Evolutionary conservation across 371 early-diverging fungal species (phyloP).

Genomic region (Mortierella sp.): DNA sequence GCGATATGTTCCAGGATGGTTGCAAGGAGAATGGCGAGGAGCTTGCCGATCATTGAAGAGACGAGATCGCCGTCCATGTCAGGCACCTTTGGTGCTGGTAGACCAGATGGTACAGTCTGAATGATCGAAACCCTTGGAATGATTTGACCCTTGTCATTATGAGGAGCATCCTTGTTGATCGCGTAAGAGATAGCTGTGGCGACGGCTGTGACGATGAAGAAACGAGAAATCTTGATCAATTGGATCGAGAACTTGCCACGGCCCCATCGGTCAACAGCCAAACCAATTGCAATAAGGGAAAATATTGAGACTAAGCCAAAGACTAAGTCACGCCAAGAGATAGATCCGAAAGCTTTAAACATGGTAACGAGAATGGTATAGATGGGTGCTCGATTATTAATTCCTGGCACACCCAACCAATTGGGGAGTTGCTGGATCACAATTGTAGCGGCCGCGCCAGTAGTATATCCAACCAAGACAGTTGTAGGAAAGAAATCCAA

Average conservation of each 20-base stretch:
- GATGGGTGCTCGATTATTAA: constrained; percentile 71
- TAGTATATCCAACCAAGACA: constrained; percentile 81
- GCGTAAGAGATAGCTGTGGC: constrained; percentile 79
- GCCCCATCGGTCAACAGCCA: constrained; percentile 55
- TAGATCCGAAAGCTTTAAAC: constrained; percentile 57
- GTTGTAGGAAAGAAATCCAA: constrained; percentile 87
- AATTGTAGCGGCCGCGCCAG: constrained; percentile 84
- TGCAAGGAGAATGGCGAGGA: constrained; percentile 77
- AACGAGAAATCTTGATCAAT: constrained; percentile 71
- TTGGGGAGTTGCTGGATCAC: constrained; percentile 84
- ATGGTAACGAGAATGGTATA: constrained; percentile 72
- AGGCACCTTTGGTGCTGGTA: constrained; percentile 62
- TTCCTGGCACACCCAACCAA: constrained; percentile 77
- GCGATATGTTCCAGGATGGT: constrained; percentile 90
- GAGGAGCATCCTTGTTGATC: constrained; percentile 61
- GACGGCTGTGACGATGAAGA: constrained; percentile 78
- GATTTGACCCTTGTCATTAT: constrained; percentile 30
- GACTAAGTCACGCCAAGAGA: constrained; percentile 68
- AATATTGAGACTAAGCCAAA: constrained; percentile 70
- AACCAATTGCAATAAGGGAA: constrained; percentile 59
- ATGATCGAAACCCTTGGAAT: constrained; percentile 64
- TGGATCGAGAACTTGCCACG: constrained; percentile 57
- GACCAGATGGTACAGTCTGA: constrained; percentile 79
- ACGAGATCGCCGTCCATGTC: constrained; percentile 59
- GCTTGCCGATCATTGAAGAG: constrained; percentile 60